Conservation (phyloP, 768 basidiomycete species). For the Boletellus ananas region DNA sequence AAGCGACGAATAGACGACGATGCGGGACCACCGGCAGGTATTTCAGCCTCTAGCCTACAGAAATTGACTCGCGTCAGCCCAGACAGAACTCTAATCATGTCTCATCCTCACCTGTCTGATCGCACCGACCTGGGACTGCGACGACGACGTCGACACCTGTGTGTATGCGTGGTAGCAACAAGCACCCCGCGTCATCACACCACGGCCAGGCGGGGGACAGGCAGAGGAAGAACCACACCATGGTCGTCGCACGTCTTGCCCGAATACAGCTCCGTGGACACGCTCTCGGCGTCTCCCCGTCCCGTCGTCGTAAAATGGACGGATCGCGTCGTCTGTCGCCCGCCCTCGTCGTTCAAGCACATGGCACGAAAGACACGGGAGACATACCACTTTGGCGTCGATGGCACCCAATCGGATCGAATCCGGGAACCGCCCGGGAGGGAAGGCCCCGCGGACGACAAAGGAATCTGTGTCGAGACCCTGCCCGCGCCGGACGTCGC, state of each 20-base stretch:
- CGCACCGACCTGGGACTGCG: slow-evolving; percentile 18
- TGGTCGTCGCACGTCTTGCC: slow-evolving; percentile 15
- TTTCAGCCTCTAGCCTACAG: too few relatives aligned
- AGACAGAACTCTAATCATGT: too few relatives aligned
- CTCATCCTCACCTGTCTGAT: too few relatives aligned
- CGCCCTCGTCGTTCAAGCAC: background rate
- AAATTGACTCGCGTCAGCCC: too few relatives aligned
- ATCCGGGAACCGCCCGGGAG: background rate
- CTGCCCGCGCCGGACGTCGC: slow-evolving; percentile 12
- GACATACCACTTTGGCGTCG: slow-evolving; percentile 17
- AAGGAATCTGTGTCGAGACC: slow-evolving; percentile 25
- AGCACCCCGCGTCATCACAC: slow-evolving; percentile 1
- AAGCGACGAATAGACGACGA: too few relatives aligned
- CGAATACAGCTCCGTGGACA: slow-evolving; percentile 8
- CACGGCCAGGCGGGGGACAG: too few relatives aligned
- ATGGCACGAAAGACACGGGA: background rate
- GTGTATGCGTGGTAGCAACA: slow-evolving; percentile 12
- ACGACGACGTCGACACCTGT: slow-evolving; percentile 17
- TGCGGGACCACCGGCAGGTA: too few relatives aligned
- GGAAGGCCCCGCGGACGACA: background rate
- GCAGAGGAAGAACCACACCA: slow-evolving; percentile 2
- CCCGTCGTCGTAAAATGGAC: slow-evolving; percentile 9
- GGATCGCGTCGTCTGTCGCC: slow-evolving; percentile 15
- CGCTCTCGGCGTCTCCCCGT: slow-evolving; percentile 1
- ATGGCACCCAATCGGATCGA: slow-evolving; percentile 13